These are phyloP conservation scores for Aphanomyces invadans DNA, from an alignment of 352 stramenopile genomes.

Conservation along the genomic window DNA sequence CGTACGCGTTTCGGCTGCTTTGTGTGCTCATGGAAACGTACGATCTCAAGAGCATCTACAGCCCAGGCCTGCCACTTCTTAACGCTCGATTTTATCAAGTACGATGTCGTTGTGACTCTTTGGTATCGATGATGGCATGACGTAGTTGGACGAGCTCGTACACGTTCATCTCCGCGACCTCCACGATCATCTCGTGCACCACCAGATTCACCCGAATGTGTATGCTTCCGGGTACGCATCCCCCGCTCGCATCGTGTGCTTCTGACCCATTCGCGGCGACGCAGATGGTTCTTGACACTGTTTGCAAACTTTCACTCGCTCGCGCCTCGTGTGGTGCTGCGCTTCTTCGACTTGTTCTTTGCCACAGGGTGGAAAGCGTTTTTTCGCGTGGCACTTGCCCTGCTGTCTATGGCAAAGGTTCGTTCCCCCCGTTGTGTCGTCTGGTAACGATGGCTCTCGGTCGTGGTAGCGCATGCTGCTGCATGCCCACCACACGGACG, in stretches of 20 bases:
- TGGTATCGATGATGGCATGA: background rate
- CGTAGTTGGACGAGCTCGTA: conserved; percentile 17
- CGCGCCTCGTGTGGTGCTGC: conserved; percentile 11
- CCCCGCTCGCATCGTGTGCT: background rate
- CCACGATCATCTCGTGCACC: conserved; percentile 16
- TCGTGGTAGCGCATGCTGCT: conserved; percentile 9
- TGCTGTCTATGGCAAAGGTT: conserved; percentile 10
- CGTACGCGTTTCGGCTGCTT: conserved; percentile 20
- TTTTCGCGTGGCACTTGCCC: conserved; percentile 14
- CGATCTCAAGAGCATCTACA: conserved; percentile 15
- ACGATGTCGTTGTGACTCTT: background rate
- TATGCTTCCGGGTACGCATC: conserved; percentile 19
- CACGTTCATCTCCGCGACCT: conserved; percentile 19
- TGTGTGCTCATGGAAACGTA: conserved; percentile 19
- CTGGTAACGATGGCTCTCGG: background rate
- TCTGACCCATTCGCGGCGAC: background rate
- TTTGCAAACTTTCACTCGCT: conserved; percentile 22
- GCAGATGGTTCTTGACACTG: conserved; percentile 19
- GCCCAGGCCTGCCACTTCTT: conserved; percentile 16
- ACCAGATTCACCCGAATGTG: conserved; percentile 19
- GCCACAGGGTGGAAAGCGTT: conserved; percentile 20
- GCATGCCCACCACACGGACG: conserved; percentile 1
- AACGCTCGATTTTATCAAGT: conserved; percentile 23
- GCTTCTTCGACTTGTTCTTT: conserved; percentile 23
- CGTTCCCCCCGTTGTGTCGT: background rate